Base-by-base conservation (phyloP, 495 filamentous ascomycete species). In the Hyaloscypha variabilis region DNA sequence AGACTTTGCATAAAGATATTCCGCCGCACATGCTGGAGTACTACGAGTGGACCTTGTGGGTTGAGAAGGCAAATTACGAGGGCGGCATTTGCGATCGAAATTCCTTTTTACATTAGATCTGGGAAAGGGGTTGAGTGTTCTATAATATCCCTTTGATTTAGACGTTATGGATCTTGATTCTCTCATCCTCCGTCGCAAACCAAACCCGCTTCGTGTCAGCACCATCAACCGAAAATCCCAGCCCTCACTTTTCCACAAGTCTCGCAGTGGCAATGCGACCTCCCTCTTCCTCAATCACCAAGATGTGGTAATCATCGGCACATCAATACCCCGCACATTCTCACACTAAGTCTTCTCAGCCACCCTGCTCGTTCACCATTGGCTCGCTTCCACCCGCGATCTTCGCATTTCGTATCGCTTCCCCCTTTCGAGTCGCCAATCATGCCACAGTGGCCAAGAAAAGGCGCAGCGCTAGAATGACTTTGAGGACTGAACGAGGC, bases 1-100 rank as follows among this genome's bases (percentile, higher is more conserved):
- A 17, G 10, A 31, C 76, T 28, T 70, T 83, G 50, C 82, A 83
- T 65, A 54, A 69, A 26, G 64, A 71, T 46, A 73, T 83, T n/a
- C 76, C 79, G 24, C 65, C 26, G 11, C 70, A 76, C 29, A 74
- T 83, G 65, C 65, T 28, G 34, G 30, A 8, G 34, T 81, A 79
- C 62, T 82, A 80, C 68, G 68, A 69, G 31, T 84, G 79, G 79
- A 78, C 81, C 6, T 49, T 71, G 63, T 85, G 81, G 82, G 78
- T 83, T 1, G 77, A 82, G 70, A 74, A 68, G 24, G 63, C 50
- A 5, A 25, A 28, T 54, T 25, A 25, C 19, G 49, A 6, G n/a
- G 49, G 49, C 6, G 23, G 6, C 13, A 6, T 36, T 6, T 46
- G 13, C 39, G 3, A 46, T 11, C 11, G 1, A 19, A 46, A 46